These are phyloP conservation scores for Malassezia sympodialis DNA, from an alignment of 1,284 basidiomycete genomes.

Conservation along the genomic window DNA sequence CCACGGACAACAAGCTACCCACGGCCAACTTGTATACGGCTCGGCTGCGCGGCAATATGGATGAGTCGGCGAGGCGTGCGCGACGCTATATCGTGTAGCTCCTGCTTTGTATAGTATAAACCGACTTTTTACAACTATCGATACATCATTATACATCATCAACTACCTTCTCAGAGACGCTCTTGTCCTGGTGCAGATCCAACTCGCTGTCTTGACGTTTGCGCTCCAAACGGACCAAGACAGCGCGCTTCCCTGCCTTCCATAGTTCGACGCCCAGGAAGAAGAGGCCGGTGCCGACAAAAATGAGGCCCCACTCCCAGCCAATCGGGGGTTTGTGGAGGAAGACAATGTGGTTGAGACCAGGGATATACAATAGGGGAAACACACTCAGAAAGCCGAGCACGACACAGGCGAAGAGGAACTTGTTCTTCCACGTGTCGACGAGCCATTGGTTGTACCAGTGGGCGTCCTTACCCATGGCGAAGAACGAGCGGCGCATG, in stretches of 20 bases:
- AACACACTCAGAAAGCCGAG: conserved; percentile 54
- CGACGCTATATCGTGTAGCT: conserved; percentile 5
- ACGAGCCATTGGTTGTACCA: conserved; percentile 37
- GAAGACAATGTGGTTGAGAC: conserved; percentile 47
- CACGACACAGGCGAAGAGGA: conserved; percentile 39
- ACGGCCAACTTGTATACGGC: conserved; percentile 18
- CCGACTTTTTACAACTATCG: background rate
- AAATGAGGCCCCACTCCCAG: conserved; percentile 49
- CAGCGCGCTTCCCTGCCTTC: conserved; percentile 40
- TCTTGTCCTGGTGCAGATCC: background rate
- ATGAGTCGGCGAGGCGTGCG: conserved; percentile 3
- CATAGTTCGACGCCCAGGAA: conserved; percentile 36
- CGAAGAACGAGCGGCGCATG: conserved; percentile 45
- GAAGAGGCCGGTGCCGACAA: conserved; percentile 36
- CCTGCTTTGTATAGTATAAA: background rate
- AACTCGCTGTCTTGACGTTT: background rate
- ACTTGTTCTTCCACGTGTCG: conserved; percentile 40
- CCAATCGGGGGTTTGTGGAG: conserved; percentile 32
- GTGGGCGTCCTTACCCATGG: conserved; percentile 25
- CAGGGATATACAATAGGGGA: conserved; percentile 54
- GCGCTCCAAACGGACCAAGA: conserved; percentile 9
- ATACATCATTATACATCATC: background rate
- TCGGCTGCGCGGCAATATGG: conserved; percentile 10
- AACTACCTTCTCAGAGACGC: background rate
- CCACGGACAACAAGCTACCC: conserved; percentile 21